Evolutionary conservation across 352 stramenopile species (phyloP).

Genomic region (Plasmopara viticola): DNA sequence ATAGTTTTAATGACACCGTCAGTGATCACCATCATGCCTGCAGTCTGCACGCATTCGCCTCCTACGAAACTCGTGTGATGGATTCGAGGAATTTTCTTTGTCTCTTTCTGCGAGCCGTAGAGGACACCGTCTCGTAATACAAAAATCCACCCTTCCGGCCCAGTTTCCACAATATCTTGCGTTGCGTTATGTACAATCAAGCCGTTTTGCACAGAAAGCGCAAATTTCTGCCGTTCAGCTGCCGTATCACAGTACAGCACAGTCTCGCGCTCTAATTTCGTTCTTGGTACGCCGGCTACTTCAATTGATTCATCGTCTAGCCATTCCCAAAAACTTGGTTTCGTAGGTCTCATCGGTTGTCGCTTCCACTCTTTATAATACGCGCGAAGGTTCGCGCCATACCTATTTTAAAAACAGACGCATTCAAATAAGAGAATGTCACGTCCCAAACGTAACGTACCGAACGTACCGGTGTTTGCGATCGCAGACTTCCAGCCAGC

Average conservation of each 20-base stretch:
- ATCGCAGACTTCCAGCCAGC: constrained; percentile 85
- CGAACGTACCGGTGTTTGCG: constrained; percentile 70
- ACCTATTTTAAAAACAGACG: constrained; percentile 40
- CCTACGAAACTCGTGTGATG: constrained; percentile 97
- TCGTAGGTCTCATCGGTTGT: constrained; percentile 53
- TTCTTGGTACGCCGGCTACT: constrained; percentile 84
- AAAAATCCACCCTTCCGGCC: constrained; percentile 95
- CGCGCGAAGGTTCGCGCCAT: constrained; percentile 94
- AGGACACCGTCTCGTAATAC: constrained; percentile 91
- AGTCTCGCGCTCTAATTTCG: constrained; percentile 92
- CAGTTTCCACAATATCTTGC: constrained; percentile 84
- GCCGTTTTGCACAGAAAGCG: constrained; percentile 64
- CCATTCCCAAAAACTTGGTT: constrained; percentile 86
- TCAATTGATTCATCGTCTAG: constrained; percentile 82
- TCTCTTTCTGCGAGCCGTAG: constrained; percentile 94
- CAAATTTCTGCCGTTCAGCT: constrained; percentile 87
- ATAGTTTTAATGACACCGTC: constrained; percentile 89
- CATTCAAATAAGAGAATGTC: constrained; percentile 1
- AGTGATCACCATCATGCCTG: constrained; percentile 94
- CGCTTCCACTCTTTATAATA: constrained; percentile 97
- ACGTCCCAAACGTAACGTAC: constrained; percentile 1
- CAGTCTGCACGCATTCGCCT: constrained; percentile 93
- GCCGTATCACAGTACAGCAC: constrained; percentile 92
- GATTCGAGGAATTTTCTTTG: constrained; percentile 90
- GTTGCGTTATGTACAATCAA: constrained; percentile 52